Base-by-base conservation (phyloP, 345 rosid species). In the Diplotaxis tenuifolia region DNA sequence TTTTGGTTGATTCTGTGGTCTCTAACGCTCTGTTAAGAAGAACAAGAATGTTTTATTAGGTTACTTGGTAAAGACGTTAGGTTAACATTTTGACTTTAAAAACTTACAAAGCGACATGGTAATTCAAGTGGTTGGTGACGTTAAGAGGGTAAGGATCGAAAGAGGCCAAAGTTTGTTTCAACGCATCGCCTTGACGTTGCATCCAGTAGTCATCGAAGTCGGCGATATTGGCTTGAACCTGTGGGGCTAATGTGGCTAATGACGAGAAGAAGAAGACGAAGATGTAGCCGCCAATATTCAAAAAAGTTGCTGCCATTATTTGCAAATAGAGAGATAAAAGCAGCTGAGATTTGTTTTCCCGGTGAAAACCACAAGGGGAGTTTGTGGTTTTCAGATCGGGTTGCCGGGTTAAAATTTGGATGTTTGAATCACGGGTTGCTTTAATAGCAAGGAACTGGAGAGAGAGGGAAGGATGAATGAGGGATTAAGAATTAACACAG, bases 131-230 rank as follows among this genome's bases (percentile, higher is more conserved):
- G 66, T 68, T 15, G 32, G 78, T 73, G 56, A 78, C 78, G 23
- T 78, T 62, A 54, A 67, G 36, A 0, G 81, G 81, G 42, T 73
- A 23, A 15, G 81, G 81, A 67, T 67, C 62, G 7, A 61, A 78
- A 72, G 73, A 61, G 18, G 34, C 16, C 6, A 61, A 0, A 9
- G 78, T 73, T 42, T 45, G 54, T 54, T 9, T 61, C 10, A 73
- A 29, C 3, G 81, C 78, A 22, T 62, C 34, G 23, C 1, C 15
- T 73, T 67, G 65, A 42, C 81, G 81, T 4, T 78, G 67, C 2
- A 20, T 54, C 81, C 81, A 78, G 32, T 67, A 72, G 11, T 34
- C 36, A 38, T 78, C 81, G 31, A 73, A 78, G 54, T 36, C 40
- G 11, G 57, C 76, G 18, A 77, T 47, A 60, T 77, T 16, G 14